Conservation (phyloP, 495 filamentous ascomycete species). For the Daldinia vernicosa region DNA sequence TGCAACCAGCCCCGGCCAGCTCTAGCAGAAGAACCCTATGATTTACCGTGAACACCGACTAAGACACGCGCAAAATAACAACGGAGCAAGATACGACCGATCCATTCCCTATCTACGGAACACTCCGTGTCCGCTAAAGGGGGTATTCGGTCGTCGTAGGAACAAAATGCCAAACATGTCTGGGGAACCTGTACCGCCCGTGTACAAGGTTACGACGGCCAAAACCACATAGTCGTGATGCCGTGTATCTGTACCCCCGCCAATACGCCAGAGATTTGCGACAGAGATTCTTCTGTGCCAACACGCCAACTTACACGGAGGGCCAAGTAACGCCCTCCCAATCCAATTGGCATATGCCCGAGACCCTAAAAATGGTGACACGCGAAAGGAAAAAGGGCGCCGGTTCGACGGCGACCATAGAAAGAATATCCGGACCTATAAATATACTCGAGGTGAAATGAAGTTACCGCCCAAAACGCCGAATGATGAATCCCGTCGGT, state of each 20-base stretch:
- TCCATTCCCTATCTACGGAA: slow-evolving; percentile 30
- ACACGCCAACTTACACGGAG: slow-evolving; percentile 38
- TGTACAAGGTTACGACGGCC: slow-evolving; percentile 19
- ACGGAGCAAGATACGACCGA: slow-evolving; percentile 13
- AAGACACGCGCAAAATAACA: slow-evolving; percentile 7
- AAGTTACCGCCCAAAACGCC: slow-evolving; percentile 38
- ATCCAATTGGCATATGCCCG: slow-evolving; percentile 17
- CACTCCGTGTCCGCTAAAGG: slow-evolving; percentile 24
- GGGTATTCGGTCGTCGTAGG: slow-evolving; percentile 25
- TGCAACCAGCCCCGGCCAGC: slow-evolving; percentile 31
- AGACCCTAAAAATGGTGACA: slow-evolving; percentile 21
- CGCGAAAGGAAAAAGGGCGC: slow-evolving; percentile 13
- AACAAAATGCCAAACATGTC: slow-evolving; percentile 19
- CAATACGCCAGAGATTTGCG: slow-evolving; percentile 32
- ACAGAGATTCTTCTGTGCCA: slow-evolving; percentile 17
- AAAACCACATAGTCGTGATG: slow-evolving; percentile 24
- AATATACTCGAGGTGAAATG: slow-evolving; percentile 26
- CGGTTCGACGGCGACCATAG: slow-evolving; percentile 20
- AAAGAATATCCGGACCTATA: slow-evolving; percentile 29
- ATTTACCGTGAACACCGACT: slow-evolving; percentile 32
- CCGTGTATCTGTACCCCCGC: slow-evolving; percentile 28
- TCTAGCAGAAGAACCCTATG: slow-evolving; percentile 10
- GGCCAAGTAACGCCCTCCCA: slow-evolving; percentile 20
- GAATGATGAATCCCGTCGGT: slow-evolving; percentile 33
- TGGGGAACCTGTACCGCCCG: slow-evolving; percentile 29